Percentiles rank a stretch among this genome's conserved stretches.
These are phyloP conservation scores for Papiliotrema fonsecae DNA, from an alignment of 1,284 basidiomycete species.

Conservation along the genomic window DNA sequence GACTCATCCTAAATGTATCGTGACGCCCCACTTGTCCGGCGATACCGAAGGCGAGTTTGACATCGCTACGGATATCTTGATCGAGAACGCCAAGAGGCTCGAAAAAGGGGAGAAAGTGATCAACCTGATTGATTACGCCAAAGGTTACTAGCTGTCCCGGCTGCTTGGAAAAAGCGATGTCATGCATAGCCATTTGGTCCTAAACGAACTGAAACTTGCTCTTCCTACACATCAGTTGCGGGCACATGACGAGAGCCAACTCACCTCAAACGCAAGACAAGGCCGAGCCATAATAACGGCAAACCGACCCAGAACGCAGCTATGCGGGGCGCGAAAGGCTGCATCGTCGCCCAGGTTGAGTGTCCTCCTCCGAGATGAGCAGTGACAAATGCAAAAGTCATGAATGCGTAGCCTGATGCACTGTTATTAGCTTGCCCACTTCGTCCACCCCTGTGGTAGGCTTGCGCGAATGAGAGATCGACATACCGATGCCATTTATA, in stretches of 20 bases:
- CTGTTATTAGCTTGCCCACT: conserved; percentile 11
- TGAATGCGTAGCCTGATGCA: conserved; percentile 40
- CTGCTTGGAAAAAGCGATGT: not conserved
- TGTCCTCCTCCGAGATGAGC: conserved; percentile 40
- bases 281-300: conserved; percentile 31
- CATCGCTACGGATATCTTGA: conserved; percentile 39
- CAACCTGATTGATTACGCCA: conserved; percentile 40
- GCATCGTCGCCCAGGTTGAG: conserved; percentile 30
- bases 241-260: conserved; percentile 5
- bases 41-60: conserved; percentile 39
- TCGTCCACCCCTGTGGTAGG: no score
- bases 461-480: no score
- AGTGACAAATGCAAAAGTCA: conserved; percentile 32
- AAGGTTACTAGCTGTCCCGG: conserved; percentile 19
- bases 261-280: conserved; percentile 31
- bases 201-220: conserved; percentile 33
- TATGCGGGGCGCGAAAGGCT: conserved; percentile 4
- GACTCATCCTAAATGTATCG: conserved; percentile 38
- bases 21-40: conserved; percentile 43
- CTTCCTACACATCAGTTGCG: conserved; percentile 8
- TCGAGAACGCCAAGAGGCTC: conserved; percentile 44
- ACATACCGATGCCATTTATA: conserved; percentile 48
- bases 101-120: conserved; percentile 30
- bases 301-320: conserved; percentile 37
- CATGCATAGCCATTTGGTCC: not conserved